These are phyloP conservation scores for Allantophomopsis lycopodina DNA, from an alignment of 2,329 filamentous ascomycete species.

Conservation along the genomic window DNA sequence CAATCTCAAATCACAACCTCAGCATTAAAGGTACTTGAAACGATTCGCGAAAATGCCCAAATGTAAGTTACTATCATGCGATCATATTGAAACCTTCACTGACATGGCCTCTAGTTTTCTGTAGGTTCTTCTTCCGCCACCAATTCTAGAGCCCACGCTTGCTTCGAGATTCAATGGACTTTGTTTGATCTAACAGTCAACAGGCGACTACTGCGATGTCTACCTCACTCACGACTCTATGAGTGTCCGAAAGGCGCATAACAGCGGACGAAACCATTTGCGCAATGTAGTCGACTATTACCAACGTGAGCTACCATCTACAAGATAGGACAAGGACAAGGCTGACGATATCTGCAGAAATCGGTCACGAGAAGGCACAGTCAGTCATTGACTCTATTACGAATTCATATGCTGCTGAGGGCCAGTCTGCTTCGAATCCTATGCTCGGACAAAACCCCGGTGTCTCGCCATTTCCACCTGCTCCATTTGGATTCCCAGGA, in stretches of 20 bases:
- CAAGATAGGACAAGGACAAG: background rate
- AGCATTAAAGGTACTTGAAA: too few relatives aligned
- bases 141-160: too few relatives aligned
- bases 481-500: slow-evolving; percentile 51
- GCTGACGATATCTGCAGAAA: slow-evolving; percentile 43
- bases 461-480: slow-evolving; percentile 31
- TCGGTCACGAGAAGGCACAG: slow-evolving; percentile 96
- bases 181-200: slow-evolving; percentile 4
- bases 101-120: slow-evolving; percentile 49
- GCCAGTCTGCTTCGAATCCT: slow-evolving; percentile 74
- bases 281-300: slow-evolving; percentile 98
- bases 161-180: too few relatives aligned
- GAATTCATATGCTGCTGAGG: slow-evolving; percentile 86
- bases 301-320: slow-evolving; percentile 48
- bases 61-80: slow-evolving; percentile 45
- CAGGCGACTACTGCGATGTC: slow-evolving; percentile 96
- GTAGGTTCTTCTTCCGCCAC: slow-evolving; percentile 26
- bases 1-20: too few relatives aligned
- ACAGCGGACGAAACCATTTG: slow-evolving; percentile 89
- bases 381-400: slow-evolving; percentile 98
- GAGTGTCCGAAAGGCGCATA: slow-evolving; percentile 98
- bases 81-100: slow-evolving; percentile 13
- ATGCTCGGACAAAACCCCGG: slow-evolving; percentile 58
- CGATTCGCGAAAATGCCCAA: slow-evolving; percentile 59
- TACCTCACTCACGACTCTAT: slow-evolving; percentile 99